These are phyloP conservation scores for Aspergillus pseudoviridinutans DNA, from an alignment of 2,329 filamentous ascomycete genomes.

Conservation along the genomic window DNA sequence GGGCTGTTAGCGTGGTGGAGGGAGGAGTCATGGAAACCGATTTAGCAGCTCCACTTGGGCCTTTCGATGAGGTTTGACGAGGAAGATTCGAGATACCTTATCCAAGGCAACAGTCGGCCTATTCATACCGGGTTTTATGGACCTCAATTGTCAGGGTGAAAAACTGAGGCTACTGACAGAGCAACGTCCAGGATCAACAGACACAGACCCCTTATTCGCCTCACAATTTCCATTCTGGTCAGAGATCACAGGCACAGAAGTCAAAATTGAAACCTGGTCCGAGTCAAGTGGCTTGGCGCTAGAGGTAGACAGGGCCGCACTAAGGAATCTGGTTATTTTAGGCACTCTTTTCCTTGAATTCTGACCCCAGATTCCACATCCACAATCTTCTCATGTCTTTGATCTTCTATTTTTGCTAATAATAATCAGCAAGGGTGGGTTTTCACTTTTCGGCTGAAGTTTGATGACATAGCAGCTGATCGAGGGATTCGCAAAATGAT, in stretches of 20 bases:
- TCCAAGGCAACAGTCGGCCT: neutral
- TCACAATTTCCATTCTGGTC: neutral
- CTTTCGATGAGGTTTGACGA: neutral
- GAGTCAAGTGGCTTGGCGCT: neutral
- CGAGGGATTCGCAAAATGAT: neutral
- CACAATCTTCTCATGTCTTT: neutral
- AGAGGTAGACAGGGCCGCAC: neutral
- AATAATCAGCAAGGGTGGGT: neutral
- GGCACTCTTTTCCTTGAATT: neutral
- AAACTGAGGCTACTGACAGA: neutral
- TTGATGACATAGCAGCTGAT: neutral
- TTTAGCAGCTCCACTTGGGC: neutral
- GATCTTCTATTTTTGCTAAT: neutral
- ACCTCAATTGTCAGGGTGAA: neutral
- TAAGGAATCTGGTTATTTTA: neutral
- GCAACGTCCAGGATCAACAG: neutral
- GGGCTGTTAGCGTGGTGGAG: neutral
- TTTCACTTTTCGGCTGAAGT: neutral
- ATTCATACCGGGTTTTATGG: neutral
- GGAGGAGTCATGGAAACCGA: neutral
- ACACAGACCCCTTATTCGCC: neutral
- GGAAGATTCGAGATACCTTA: neutral
- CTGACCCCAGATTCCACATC: neutral
- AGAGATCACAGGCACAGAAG: neutral
- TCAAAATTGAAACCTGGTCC: neutral